Percentiles rank a stretch among this genome's conserved stretches.
phyloP scores from a whole-genome alignment of 106 monocot genomes.

The Iris macrosiphon region DNA sequence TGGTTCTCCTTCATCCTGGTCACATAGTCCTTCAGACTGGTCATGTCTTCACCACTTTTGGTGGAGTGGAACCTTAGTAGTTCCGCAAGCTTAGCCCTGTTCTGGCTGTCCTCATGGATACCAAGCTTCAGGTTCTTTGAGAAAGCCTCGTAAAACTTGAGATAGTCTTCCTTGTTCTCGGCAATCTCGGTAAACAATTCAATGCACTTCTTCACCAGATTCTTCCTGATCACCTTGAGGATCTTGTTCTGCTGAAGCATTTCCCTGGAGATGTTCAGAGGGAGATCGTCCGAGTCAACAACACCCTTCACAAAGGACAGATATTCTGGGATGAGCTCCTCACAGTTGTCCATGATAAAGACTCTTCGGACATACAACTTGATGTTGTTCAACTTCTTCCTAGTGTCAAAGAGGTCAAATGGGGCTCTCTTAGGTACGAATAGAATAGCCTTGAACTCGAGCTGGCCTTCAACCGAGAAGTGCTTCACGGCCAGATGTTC shows the following conservation, averaged over 20 bases:
- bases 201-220: slow-evolving; percentile 36
- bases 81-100: slow-evolving; percentile 17
- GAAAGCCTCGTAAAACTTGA: slow-evolving; percentile 45
- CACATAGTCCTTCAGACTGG: slow-evolving; percentile 43
- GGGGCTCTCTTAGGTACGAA: slow-evolving; percentile 42
- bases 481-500: slow-evolving; percentile 39
- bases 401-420: slow-evolving; percentile 38
- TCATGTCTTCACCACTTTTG: slow-evolving; percentile 41
- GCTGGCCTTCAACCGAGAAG: slow-evolving; percentile 45
- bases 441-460: slow-evolving; percentile 39
- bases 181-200: slow-evolving; percentile 38
- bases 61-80: slow-evolving; percentile 31
- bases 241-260: slow-evolving; percentile 46
- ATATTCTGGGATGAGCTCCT: slow-evolving; percentile 44
- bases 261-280: slow-evolving; percentile 37
- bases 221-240: slow-evolving; percentile 37
- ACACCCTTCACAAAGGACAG: slow-evolving; percentile 41
- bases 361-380: slow-evolving; percentile 40
- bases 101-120: slow-evolving; percentile 24
- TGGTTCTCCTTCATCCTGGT: slow-evolving; percentile 50
- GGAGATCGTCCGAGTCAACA: slow-evolving; percentile 45
- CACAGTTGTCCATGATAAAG: slow-evolving; percentile 49
- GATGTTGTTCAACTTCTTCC: slow-evolving; percentile 43
- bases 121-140: slow-evolving; percentile 42
- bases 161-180: slow-evolving; percentile 41